Conservation (phyloP, 2,329 filamentous ascomycete genomes). For the Boeremia exigua region DNA sequence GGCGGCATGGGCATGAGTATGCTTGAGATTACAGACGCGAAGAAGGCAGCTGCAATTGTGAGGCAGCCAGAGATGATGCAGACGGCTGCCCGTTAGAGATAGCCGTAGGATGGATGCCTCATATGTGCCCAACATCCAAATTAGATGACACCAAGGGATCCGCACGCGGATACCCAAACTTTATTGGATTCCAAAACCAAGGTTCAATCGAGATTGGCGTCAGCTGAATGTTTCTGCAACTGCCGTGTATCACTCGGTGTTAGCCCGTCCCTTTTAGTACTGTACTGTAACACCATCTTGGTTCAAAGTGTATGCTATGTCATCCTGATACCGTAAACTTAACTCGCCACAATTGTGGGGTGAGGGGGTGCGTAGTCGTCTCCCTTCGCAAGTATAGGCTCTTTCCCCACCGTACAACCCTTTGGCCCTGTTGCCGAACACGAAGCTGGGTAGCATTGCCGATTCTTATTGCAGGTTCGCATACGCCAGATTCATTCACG, state of each 20-base stretch:
- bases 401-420: no score
- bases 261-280: no score
- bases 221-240: no score
- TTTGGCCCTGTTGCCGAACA: background rate
- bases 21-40: slow-evolving; percentile 72
- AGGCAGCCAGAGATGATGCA: slow-evolving; percentile 36
- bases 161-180: background rate
- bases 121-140: background rate
- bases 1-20: slow-evolving; percentile 71
- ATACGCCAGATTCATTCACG: background rate
- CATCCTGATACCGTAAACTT: no score
- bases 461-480: background rate
- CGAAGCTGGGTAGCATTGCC: background rate
- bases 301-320: no score
- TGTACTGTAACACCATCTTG: no score
- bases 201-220: no score
- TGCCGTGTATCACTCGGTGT: no score
- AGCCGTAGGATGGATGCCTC: background rate
- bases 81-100: background rate
- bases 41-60: slow-evolving; percentile 28
- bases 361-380: no score
- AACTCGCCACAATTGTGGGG: no score
- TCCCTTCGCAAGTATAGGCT: no score
- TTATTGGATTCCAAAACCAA: background rate
- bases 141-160: background rate